These are phyloP conservation scores for Paulownia fortunei DNA, from an alignment of 257 asterid species.

Conservation along the genomic window DNA sequence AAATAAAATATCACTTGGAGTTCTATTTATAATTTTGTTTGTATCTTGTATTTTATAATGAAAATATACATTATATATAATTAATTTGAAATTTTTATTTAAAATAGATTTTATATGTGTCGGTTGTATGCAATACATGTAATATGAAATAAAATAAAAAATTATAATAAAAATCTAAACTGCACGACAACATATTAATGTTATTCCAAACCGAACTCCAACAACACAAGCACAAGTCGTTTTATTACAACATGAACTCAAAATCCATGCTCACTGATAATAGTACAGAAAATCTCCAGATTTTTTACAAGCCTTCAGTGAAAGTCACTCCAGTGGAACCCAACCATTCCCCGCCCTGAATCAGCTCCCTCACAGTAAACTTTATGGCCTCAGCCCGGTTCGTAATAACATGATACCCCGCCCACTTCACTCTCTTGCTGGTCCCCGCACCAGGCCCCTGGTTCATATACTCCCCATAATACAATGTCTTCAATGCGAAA, in stretches of 20 bases:
- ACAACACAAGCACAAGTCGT: background rate
- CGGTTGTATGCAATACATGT: too few species aligned
- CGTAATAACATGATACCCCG: slow-evolving; percentile 47
- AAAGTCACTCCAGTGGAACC: slow-evolving; percentile 52
- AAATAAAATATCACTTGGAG: too few species aligned
- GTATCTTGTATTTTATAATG: too few species aligned
- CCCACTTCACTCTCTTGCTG: slow-evolving; percentile 54
- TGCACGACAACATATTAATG: too few species aligned
- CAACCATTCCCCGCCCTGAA: slow-evolving; percentile 61
- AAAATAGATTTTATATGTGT: too few species aligned
- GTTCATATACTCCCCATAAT: slow-evolving; percentile 60
- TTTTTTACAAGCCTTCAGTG: slow-evolving; percentile 45
- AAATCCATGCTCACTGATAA: too few species aligned
- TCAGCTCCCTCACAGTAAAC: slow-evolving; percentile 55
- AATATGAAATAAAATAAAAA: too few species aligned
- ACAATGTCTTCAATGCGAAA: slow-evolving; percentile 52
- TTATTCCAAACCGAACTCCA: too few species aligned
- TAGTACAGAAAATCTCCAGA: background rate
- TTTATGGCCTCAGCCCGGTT: slow-evolving; percentile 41
- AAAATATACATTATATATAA: too few species aligned
- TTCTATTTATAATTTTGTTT: too few species aligned
- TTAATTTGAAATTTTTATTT: too few species aligned
- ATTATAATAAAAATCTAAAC: too few species aligned
- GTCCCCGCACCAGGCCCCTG: slow-evolving; percentile 63
- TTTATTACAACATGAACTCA: background rate